Evolutionary conservation across 352 stramenopile genomes (phyloP).

Genomic region (Phytophthora foliorum): DNA sequence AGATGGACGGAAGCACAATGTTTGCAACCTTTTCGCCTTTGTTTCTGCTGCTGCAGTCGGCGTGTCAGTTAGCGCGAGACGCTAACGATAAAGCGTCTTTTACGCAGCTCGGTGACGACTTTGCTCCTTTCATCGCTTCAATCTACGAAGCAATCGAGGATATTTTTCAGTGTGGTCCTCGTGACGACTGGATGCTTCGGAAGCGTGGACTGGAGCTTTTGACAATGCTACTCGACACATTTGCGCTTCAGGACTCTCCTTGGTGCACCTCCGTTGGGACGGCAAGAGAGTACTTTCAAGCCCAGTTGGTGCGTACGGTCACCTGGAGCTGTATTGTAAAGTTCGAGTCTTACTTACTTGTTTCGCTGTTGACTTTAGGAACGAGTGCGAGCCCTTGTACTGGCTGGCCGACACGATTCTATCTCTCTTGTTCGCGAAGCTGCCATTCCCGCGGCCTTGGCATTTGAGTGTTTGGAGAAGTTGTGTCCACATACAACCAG

Average conservation of each 20-base stretch:
- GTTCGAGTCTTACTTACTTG: conserved; percentile 1
- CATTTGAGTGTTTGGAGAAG: conserved; percentile 56
- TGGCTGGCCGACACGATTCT: conserved; percentile 59
- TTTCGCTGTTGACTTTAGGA: conserved; percentile 34
- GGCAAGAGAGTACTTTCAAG: conserved; percentile 41
- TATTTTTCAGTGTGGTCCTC: conserved; percentile 53
- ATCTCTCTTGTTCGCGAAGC: conserved; percentile 66
- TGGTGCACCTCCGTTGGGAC: conserved; percentile 18
- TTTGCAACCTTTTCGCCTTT: conserved; percentile 53
- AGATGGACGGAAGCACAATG: conserved; percentile 60
- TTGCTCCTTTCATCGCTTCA: conserved; percentile 48
- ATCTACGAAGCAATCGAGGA: conserved; percentile 74
- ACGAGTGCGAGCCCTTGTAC: conserved; percentile 48
- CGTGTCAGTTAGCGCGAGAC: conserved; percentile 43
- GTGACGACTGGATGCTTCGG: conserved; percentile 66
- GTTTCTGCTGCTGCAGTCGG: conserved; percentile 61
- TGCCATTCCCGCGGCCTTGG: conserved; percentile 43
- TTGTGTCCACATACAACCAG: conserved; percentile 28
- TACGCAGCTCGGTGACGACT: conserved; percentile 36
- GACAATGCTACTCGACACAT: conserved; percentile 54
- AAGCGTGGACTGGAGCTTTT: conserved; percentile 67
- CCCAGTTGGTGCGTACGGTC: conserved; percentile 38
- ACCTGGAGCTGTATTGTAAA: not conserved
- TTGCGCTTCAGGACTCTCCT: conserved; percentile 39
- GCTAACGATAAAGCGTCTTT: conserved; percentile 36